A percentile compares a stretch with the other conserved stretches of the same genome.
Evolutionary conservation across 345 rosid genomes (phyloP).

Genomic region (Gossypium mustelinum): DNA sequence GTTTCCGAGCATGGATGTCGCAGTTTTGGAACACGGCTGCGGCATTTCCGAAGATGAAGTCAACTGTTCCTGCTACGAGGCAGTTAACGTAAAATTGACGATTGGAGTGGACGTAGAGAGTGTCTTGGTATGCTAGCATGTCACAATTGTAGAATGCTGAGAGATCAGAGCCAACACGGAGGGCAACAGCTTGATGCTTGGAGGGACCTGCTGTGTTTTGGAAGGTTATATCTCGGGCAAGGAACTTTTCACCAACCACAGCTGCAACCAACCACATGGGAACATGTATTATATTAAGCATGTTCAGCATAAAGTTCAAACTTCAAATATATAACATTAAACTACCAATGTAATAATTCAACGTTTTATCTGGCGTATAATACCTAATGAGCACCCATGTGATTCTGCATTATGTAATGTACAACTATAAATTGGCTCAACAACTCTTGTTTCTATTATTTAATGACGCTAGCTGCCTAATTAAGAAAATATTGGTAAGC

Average conservation of each 20-base stretch:
- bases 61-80: conserved; percentile 64
- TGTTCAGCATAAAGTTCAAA: not conserved
- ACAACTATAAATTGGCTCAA: not conserved
- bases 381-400: not conserved
- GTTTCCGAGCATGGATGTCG: conserved; percentile 87
- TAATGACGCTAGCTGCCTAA: not conserved
- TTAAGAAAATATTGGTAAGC: not conserved
- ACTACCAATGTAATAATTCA: not conserved
- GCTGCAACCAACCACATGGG: conserved; percentile 33
- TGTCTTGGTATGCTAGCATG: conserved; percentile 64
- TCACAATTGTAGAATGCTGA: conserved; percentile 62
- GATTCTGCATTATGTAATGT: not conserved
- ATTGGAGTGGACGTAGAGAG: conserved; percentile 58
- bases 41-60: conserved; percentile 75
- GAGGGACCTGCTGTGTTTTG: conserved; percentile 65
- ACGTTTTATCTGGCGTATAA: not conserved
- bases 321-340: not conserved
- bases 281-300: not conserved
- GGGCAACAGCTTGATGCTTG: conserved; percentile 65
- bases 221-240: conserved; percentile 57
- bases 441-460: not conserved
- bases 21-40: conserved; percentile 64
- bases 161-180: conserved; percentile 64
- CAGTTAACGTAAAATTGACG: conserved; percentile 66
- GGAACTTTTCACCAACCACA: conserved; percentile 54